phyloP scores from a whole-genome alignment of 805 yeast genomes.

The Saccharomyces paradoxus region DNA sequence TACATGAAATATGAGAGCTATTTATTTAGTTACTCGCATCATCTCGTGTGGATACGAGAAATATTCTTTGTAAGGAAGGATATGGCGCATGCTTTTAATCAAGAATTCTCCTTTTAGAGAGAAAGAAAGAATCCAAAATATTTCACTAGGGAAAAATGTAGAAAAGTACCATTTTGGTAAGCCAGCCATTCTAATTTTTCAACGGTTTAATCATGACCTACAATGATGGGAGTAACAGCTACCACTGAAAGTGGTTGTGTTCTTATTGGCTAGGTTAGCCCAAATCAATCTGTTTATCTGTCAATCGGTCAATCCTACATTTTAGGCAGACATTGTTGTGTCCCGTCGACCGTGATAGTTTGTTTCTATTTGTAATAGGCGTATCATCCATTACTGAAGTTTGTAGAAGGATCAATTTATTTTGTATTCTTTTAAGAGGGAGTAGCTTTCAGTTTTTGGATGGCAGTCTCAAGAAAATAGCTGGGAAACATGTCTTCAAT shows the following conservation, averaged over 20 bases:
- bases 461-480: neutral
- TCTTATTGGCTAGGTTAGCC: neutral
- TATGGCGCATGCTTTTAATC: neutral
- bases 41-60: conserved; percentile 9
- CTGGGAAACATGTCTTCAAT: neutral
- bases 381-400: neutral
- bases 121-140: neutral
- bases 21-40: neutral
- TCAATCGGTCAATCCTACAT: neutral
- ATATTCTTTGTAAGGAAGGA: neutral
- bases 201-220: neutral
- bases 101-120: neutral
- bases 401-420: conserved; percentile 24
- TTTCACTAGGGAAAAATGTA: neutral
- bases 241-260: neutral
- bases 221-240: neutral
- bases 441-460: neutral
- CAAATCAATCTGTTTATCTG: neutral
- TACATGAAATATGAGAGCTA: neutral
- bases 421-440: conserved; percentile 24
- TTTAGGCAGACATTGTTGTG: neutral
- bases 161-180: neutral
- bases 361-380: neutral
- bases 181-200: neutral
- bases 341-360: neutral